A percentile compares a stretch with the other conserved stretches of the same genome.
Evolutionary conservation across 225 moss, liverwort and hornwort species (phyloP).

Genomic region (Marchantia paleacea): DNA sequence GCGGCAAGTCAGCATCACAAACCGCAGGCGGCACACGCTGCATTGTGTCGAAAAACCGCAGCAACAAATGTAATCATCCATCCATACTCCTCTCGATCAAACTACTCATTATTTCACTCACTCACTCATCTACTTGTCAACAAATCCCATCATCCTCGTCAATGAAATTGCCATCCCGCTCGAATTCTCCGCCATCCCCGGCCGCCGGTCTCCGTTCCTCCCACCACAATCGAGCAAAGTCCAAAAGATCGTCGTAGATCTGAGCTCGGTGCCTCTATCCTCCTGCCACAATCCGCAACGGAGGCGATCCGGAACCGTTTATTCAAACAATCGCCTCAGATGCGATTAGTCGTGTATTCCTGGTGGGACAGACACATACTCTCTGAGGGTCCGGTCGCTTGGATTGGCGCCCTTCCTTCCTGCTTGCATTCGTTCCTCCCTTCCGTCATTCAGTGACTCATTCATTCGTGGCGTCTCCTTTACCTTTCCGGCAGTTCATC

Average conservation of each 20-base stretch:
- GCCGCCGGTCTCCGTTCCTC: neutral
- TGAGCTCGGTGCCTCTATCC: neutral
- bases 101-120: neutral
- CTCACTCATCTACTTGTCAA: slow-evolving; percentile 3
- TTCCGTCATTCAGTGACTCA: neutral
- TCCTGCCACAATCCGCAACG: neutral
- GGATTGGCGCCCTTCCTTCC: neutral
- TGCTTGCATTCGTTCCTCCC: neutral
- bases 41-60: slow-evolving; percentile 30
- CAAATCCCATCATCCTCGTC: neutral
- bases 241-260: slow-evolving; percentile 2
- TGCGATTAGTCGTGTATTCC: neutral
- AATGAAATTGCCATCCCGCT: neutral
- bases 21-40: slow-evolving; percentile 29
- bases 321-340: neutral
- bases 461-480: slow-evolving; percentile 7
- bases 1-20: slow-evolving; percentile 28
- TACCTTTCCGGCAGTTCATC: neutral
- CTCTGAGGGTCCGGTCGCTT: neutral
- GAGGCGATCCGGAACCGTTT: neutral
- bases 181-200: neutral
- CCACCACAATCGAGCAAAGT: neutral
- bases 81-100: slow-evolving; percentile 30
- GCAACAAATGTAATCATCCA: slow-evolving; percentile 28
- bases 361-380: neutral